These are phyloP conservation scores for Alternaria hordeiaustralica DNA, from an alignment of 2,329 filamentous ascomycete genomes.

Conservation along the genomic window DNA sequence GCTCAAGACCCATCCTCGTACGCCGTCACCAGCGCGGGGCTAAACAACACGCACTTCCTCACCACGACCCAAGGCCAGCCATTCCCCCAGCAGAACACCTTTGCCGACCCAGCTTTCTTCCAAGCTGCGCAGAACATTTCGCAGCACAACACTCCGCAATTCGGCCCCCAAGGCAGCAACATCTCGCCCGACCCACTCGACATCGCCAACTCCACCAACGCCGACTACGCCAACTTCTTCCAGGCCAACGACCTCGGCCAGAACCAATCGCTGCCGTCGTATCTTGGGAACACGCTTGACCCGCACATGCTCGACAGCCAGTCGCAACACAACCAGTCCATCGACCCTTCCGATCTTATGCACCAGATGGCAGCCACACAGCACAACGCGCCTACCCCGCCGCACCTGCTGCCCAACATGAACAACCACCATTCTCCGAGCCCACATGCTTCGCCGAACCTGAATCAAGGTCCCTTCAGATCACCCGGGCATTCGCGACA, in stretches of 20 bases:
- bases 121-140: conserved; percentile 48
- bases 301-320: conserved; percentile 52
- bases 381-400: conserved; percentile 60
- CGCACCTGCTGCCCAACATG: conserved; percentile 63
- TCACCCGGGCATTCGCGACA: conserved; percentile 65
- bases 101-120: conserved; percentile 53
- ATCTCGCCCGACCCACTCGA: conserved; percentile 46
- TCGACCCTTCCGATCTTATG: conserved; percentile 56
- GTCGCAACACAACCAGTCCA: conserved; percentile 49
- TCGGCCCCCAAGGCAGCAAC: conserved; percentile 49
- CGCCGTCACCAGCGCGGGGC: conserved; percentile 44
- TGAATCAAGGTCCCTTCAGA: conserved; percentile 60
- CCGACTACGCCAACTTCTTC: conserved; percentile 61
- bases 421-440: conserved; percentile 60
- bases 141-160: conserved; percentile 63
- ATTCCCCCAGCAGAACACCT: conserved; percentile 50
- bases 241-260: conserved; percentile 59
- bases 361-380: conserved; percentile 61
- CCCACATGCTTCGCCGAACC: conserved; percentile 60
- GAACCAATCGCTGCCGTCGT: conserved; percentile 66
- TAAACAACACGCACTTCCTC: conserved; percentile 49
- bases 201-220: conserved; percentile 32
- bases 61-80: conserved; percentile 55
- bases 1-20: conserved; percentile 53
- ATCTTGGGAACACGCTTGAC: conserved; percentile 58